These are phyloP conservation scores for Salix exigua DNA, from an alignment of 345 rosid genomes.

Conservation along the genomic window DNA sequence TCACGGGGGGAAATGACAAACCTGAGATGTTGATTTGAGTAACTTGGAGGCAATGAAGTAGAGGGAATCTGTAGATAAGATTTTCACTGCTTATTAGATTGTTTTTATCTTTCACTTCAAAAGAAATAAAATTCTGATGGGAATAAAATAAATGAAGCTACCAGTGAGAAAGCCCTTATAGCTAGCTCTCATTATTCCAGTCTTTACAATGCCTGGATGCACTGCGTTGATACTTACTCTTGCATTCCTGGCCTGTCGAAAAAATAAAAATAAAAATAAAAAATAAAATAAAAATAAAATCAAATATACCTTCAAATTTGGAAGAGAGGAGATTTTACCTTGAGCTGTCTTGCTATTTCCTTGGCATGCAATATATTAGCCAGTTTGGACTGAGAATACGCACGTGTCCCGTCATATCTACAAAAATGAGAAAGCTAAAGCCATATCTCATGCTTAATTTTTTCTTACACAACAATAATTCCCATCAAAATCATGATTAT, in stretches of 20 bases:
- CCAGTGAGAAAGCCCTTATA: conserved; percentile 77
- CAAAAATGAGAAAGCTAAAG: background rate
- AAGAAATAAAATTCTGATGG: background rate
- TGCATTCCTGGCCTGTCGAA: conserved; percentile 68
- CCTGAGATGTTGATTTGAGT: conserved; percentile 77
- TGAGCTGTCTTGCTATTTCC: conserved; percentile 66
- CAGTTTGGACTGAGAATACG: conserved; percentile 86
- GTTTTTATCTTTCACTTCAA: background rate
- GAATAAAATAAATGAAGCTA: conserved; percentile 4
- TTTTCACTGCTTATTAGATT: background rate
- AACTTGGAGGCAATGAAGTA: conserved; percentile 85
- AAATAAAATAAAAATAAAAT: too few relatives aligned
- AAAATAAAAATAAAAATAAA: background rate
- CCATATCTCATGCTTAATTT: background rate
- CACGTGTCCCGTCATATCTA: conserved; percentile 79
- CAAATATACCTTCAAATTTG: too few relatives aligned
- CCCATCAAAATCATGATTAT: background rate
- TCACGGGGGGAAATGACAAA: conserved; percentile 15
- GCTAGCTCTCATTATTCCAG: conserved; percentile 81
- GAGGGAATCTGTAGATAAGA: conserved; percentile 67
- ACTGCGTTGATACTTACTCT: conserved; percentile 80
- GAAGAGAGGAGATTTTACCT: conserved; percentile 35
- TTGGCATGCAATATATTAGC: conserved; percentile 82
- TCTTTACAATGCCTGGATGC: conserved; percentile 93
- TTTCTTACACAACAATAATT: background rate